Conservation (phyloP, 2,329 filamentous ascomycete genomes). For the Alternaria ethzedia region DNA sequence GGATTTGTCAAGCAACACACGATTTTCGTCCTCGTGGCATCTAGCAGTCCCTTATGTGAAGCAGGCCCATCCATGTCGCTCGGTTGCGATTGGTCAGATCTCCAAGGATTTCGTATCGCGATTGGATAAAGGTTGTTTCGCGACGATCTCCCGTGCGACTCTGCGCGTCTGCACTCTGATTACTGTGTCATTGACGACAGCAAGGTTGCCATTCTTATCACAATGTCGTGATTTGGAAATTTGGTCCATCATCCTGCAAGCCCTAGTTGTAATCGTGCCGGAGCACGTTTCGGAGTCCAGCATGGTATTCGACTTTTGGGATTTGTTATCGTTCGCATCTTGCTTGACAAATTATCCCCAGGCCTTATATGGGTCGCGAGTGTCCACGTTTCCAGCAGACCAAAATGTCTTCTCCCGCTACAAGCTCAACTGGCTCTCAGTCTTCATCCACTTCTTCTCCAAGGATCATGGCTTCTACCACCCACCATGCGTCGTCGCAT, state of each 20-base stretch:
- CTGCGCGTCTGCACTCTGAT: neutral
- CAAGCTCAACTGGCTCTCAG: conserved; percentile 22
- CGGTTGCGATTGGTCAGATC: neutral
- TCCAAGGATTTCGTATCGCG: neutral
- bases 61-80: neutral
- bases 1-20: conserved; percentile 28
- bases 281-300: conserved; percentile 4
- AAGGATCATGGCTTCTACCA: conserved; percentile 21
- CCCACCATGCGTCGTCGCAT: conserved; percentile 26
- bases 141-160: neutral
- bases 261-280: neutral
- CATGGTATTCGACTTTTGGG: neutral
- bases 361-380: conserved; percentile 18
- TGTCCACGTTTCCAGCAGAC: neutral
- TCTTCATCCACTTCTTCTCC: conserved; percentile 26
- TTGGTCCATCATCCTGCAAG: conserved; percentile 7
- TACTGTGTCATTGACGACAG: neutral
- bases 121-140: conserved; percentile 13
- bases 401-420: conserved; percentile 22
- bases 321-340: neutral
- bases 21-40: neutral
- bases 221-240: neutral
- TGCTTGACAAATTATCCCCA: conserved; percentile 26
- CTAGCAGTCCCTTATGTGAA: conserved; percentile 4
- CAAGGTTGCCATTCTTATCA: neutral